Conservation (phyloP, 2,329 filamentous ascomycete species). For the Albophoma yamanashiensis region DNA sequence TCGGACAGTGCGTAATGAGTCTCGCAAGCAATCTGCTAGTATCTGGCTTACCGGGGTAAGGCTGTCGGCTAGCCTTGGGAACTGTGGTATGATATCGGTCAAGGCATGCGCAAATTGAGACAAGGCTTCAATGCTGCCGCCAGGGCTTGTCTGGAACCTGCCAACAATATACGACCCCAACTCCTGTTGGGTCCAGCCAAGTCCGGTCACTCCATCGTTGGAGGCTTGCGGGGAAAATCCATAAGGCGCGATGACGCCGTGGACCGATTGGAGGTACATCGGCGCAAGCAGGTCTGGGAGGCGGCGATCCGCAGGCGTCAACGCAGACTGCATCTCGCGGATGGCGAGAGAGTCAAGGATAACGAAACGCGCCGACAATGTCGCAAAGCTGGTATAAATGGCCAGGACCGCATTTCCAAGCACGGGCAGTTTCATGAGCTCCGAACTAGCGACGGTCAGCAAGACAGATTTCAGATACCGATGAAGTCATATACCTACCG, state of each 20-base stretch:
- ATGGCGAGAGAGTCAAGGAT: constrained; percentile 29
- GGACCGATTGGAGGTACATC: constrained; percentile 34
- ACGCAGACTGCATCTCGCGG: constrained; percentile 6
- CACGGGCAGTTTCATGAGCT: background rate
- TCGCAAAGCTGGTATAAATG: constrained; percentile 33
- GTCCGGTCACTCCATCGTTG: constrained; percentile 5
- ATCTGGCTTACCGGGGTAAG: constrained; percentile 27
- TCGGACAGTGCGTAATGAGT: constrained; percentile 14
- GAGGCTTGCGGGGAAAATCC: constrained; percentile 5
- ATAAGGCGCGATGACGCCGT: constrained; percentile 12
- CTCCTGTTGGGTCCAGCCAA: constrained; percentile 8
- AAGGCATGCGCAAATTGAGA: constrained; percentile 30
- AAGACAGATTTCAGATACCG: background rate
- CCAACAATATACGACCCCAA: constrained; percentile 26
- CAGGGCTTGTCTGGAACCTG: constrained; percentile 28
- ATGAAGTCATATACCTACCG: constrained; percentile 23
- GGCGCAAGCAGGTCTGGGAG: constrained; percentile 15
- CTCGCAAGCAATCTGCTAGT: constrained; percentile 19
- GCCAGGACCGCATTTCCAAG: constrained; percentile 7
- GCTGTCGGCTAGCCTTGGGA: constrained; percentile 36
- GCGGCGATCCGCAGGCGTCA: constrained; percentile 3
- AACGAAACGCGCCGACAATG: constrained; percentile 40
- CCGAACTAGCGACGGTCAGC: constrained; percentile 1
- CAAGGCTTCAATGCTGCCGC: constrained; percentile 32
- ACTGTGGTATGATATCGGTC: constrained; percentile 27